Percentiles rank a stretch among this genome's conserved stretches.
phyloP scores from a whole-genome alignment of 2,329 filamentous ascomycete species.

The Xylariales sp. region DNA sequence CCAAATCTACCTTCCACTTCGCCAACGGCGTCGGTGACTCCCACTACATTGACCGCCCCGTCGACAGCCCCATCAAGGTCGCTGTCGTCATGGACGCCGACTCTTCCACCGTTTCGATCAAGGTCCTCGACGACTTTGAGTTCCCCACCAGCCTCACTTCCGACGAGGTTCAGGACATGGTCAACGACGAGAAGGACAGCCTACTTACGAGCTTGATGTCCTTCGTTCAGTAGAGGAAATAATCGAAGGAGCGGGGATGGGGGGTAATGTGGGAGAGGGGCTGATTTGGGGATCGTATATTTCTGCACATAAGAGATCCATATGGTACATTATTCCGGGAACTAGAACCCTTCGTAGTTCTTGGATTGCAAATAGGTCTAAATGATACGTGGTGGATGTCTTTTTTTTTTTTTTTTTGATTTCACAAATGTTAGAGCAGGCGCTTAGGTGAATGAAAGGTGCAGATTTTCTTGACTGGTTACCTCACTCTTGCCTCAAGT shows the following conservation, averaged over 20 bases:
- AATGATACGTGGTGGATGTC: slow-evolving; percentile 15
- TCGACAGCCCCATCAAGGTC: slow-evolving; percentile 67
- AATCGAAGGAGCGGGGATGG: neutral
- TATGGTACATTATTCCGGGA: slow-evolving; percentile 18
- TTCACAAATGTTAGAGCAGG: slow-evolving; percentile 30
- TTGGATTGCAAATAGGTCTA: slow-evolving; percentile 26
- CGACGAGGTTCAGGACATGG: slow-evolving; percentile 51
- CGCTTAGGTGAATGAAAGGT: slow-evolving; percentile 36
- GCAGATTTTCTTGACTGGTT: slow-evolving; percentile 13
- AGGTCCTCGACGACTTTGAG: slow-evolving; percentile 58
- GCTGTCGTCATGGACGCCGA: slow-evolving; percentile 70
- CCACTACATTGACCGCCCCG: slow-evolving; percentile 78
- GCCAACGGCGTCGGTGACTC: slow-evolving; percentile 72
- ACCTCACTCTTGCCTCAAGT: neutral
- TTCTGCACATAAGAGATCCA: slow-evolving; percentile 34
- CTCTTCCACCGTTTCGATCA: slow-evolving; percentile 66
- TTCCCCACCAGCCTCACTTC: slow-evolving; percentile 56
- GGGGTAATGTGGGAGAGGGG: neutral
- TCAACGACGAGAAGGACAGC: slow-evolving; percentile 44
- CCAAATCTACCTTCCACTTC: slow-evolving; percentile 77
- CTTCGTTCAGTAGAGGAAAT: slow-evolving; percentile 31
- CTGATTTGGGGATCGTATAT: slow-evolving; percentile 11
- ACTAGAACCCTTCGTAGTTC: slow-evolving; percentile 1
- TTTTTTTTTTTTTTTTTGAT: slow-evolving; percentile 5
- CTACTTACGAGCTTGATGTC: slow-evolving; percentile 47